Conservation (phyloP, 371 early-diverging fungal species). For the Mucor piriformis region DNA sequence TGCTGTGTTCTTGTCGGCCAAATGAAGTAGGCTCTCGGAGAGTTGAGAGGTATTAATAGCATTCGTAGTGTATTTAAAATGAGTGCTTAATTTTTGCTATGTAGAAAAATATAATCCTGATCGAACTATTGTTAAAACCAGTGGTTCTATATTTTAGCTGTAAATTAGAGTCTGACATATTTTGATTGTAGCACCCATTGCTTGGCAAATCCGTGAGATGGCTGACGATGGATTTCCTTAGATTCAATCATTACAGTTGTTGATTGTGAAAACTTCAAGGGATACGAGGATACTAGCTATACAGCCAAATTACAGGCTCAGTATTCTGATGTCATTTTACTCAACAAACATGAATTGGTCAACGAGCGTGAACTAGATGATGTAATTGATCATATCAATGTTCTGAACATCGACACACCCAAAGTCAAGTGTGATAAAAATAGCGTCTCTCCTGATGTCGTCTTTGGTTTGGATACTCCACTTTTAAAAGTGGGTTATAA, state of each 20-base stretch:
- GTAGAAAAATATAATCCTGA: slow-evolving; percentile 84
- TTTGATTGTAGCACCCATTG: slow-evolving; percentile 76
- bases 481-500: slow-evolving; percentile 68
- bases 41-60: slow-evolving; percentile 68
- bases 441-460: slow-evolving; percentile 74
- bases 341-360: slow-evolving; percentile 91
- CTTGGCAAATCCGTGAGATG: slow-evolving; percentile 95
- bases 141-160: slow-evolving; percentile 84
- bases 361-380: slow-evolving; percentile 80
- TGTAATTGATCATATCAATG: slow-evolving; percentile 90
- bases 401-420: slow-evolving; percentile 92
- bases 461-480: slow-evolving; percentile 91
- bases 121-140: slow-evolving; percentile 91
- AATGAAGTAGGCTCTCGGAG: slow-evolving; percentile 90
- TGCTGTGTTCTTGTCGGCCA: slow-evolving; percentile 97
- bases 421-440: slow-evolving; percentile 71
- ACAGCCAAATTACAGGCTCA: slow-evolving; percentile 93
- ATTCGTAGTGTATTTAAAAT: neutral
- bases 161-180: neutral
- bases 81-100: neutral
- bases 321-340: slow-evolving; percentile 92
- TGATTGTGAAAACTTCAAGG: slow-evolving; percentile 93
- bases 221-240: slow-evolving; percentile 73
- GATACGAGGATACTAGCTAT: slow-evolving; percentile 94
- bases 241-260: slow-evolving; percentile 94